phyloP scores from a whole-genome alignment of 805 yeast species.

The Schwanniomyces vanrijiae region DNA sequence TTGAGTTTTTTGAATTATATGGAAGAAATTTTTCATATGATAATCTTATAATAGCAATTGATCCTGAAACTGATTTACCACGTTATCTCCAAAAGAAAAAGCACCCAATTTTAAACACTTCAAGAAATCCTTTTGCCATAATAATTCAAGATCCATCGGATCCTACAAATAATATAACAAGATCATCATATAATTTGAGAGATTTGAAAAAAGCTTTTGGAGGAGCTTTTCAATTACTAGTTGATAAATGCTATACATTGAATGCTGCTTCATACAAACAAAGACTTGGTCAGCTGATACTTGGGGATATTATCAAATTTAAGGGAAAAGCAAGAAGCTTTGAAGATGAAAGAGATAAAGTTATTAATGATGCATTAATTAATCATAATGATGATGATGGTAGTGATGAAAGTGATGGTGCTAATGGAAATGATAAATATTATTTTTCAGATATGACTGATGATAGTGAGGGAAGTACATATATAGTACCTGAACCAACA shows the following conservation, averaged over 20 bases:
- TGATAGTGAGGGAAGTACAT: conserved; percentile 28
- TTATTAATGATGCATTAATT: conserved; percentile 57
- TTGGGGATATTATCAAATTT: conserved; percentile 77
- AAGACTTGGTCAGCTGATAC: conserved; percentile 67
- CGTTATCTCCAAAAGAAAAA: conserved; percentile 62
- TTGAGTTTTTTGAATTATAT: conserved; percentile 90
- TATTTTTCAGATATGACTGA: conserved; percentile 45
- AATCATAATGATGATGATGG: conserved; percentile 25
- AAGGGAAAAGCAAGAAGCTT: conserved; percentile 76
- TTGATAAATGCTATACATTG: conserved; percentile 73
- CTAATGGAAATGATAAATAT: conserved; percentile 38
- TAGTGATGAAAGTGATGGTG: conserved; percentile 33
- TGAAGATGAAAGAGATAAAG: conserved; percentile 67
- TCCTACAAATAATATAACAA: conserved; percentile 74
- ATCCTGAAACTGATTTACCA: conserved; percentile 48
- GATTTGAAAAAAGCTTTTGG: conserved; percentile 83
- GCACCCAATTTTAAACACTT: conserved; percentile 50
- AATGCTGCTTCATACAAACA: conserved; percentile 63
- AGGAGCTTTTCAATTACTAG: conserved; percentile 80
- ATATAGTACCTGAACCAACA: conserved; percentile 2
- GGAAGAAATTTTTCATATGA: conserved; percentile 90
- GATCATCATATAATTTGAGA: conserved; percentile 79
- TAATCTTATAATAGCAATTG: conserved; percentile 66
- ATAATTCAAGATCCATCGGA: conserved; percentile 92
- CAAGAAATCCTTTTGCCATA: conserved; percentile 57